phyloP scores from a whole-genome alignment of 768 basidiomycete genomes.

The Suillus hirtellus region DNA sequence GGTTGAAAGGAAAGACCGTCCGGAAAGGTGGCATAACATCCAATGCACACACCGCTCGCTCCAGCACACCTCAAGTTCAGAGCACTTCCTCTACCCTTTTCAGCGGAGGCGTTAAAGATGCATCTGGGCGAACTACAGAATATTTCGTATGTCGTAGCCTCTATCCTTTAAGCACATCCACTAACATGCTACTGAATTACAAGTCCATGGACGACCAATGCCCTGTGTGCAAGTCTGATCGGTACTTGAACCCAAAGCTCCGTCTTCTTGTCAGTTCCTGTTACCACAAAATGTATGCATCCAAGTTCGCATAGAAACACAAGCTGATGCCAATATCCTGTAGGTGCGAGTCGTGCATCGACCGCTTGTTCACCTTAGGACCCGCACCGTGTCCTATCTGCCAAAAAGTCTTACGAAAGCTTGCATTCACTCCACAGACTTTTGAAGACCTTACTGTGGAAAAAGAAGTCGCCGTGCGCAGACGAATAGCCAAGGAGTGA shows the following conservation, averaged over 20 bases:
- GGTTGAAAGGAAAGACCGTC: conserved; percentile 76
- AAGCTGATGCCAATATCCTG: conserved; percentile 14
- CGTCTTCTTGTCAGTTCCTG: conserved; percentile 93
- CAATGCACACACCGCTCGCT: conserved; percentile 49
- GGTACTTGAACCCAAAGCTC: conserved; percentile 93
- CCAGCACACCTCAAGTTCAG: conserved; percentile 66
- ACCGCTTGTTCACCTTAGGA: conserved; percentile 91
- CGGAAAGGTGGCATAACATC: conserved; percentile 59
- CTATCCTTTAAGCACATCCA: conserved; percentile 3
- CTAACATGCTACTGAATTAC: conserved; percentile 8
- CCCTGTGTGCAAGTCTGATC: conserved; percentile 95
- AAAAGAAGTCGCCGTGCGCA: conserved; percentile 89
- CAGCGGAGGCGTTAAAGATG: conserved; percentile 84
- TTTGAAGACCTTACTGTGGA: conserved; percentile 92
- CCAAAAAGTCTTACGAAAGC: conserved; percentile 80
- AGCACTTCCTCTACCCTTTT: conserved; percentile 74
- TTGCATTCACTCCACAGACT: conserved; percentile 94
- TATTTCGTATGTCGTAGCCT: conserved; percentile 61
- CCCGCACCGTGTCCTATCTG: conserved; percentile 97
- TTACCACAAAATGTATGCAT: conserved; percentile 92
- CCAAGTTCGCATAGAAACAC: not conserved
- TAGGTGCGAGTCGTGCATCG: conserved; percentile 99
- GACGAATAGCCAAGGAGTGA: conserved; percentile 88
- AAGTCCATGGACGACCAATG: conserved; percentile 93
- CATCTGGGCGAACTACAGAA: conserved; percentile 78